phyloP scores from a whole-genome alignment of 495 filamentous ascomycete species.

The Cladorrhinum samala region DNA sequence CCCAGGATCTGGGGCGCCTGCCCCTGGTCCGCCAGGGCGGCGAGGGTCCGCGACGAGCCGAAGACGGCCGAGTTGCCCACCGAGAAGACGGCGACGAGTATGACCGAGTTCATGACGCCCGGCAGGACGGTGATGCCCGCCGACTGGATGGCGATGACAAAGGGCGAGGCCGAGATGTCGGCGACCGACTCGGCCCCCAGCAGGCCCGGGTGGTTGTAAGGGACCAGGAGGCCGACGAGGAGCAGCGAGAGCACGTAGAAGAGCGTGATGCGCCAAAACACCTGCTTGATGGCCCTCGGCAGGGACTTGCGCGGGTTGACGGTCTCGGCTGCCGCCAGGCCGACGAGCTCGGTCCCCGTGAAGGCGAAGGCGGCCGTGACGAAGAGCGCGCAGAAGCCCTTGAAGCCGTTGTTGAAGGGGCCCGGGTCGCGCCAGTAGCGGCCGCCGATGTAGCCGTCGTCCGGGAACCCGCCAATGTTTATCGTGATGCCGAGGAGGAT shows the following conservation, averaged over 20 bases:
- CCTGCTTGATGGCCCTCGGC: conserved; percentile 82
- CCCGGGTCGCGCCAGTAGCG: conserved; percentile 77
- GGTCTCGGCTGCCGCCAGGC: conserved; percentile 82
- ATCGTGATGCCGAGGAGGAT: conserved; percentile 77
- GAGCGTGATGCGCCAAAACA: conserved; percentile 90
- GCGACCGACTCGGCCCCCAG: conserved; percentile 47
- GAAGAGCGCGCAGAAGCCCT: conserved; percentile 88
- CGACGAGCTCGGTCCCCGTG: conserved; percentile 89
- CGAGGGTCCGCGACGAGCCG: conserved; percentile 78
- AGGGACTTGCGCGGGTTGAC: conserved; percentile 81
- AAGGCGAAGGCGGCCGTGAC: conserved; percentile 92
- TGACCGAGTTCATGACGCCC: conserved; percentile 85
- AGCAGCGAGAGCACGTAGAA: conserved; percentile 76
- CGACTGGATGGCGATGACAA: conserved; percentile 80
- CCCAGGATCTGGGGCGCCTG: conserved; percentile 71
- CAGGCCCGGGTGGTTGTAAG: conserved; percentile 57
- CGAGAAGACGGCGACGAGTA: conserved; percentile 79
- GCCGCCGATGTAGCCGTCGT: conserved; percentile 76
- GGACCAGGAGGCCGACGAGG: conserved; percentile 69
- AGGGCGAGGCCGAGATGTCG: conserved; percentile 74
- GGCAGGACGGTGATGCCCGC: conserved; percentile 70
- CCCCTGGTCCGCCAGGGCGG: conserved; percentile 77
- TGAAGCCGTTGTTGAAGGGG: conserved; percentile 89
- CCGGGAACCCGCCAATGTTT: conserved; percentile 70
- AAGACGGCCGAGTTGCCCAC: conserved; percentile 87